Conservation (phyloP, 2,329 filamentous ascomycete genomes). For the Didymella lethalis region DNA sequence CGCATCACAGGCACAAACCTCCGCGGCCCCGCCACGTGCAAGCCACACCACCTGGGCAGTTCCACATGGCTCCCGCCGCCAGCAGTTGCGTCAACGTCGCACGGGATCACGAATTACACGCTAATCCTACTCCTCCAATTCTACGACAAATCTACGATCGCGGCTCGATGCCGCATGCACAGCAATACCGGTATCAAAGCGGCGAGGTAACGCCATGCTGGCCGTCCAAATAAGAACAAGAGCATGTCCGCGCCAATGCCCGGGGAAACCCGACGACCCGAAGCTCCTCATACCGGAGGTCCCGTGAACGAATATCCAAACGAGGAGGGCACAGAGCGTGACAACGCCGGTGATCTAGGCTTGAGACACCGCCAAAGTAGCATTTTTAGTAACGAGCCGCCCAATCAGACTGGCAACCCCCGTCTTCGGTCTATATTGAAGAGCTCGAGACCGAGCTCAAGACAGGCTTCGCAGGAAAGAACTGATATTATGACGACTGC, state of each 20-base stretch:
- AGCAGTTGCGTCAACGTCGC: constrained; percentile 22
- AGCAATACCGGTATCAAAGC: neutral
- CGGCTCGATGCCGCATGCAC: neutral
- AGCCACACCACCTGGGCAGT: neutral
- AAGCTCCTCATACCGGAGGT: neutral
- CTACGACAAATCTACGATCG: neutral
- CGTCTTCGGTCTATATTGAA: neutral
- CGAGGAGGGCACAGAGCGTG: neutral
- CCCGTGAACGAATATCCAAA: neutral
- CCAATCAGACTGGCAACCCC: constrained; percentile 4
- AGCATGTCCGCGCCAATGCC: constrained; percentile 4
- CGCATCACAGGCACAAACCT: neutral
- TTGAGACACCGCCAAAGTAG: constrained; percentile 1
- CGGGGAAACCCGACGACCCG: constrained; percentile 4
- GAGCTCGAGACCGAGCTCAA: neutral
- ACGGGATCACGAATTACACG: constrained; percentile 22
- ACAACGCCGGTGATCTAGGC: neutral
- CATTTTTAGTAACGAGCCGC: constrained; percentile 1
- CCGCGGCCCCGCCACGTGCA: neutral
- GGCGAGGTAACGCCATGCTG: constrained; percentile 9
- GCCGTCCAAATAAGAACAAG: neutral
- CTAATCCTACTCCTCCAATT: neutral
- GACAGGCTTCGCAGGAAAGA: neutral
- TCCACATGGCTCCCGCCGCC: constrained; percentile 1
- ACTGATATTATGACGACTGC: neutral